These are phyloP conservation scores for Penicillium paneum DNA, from an alignment of 2,329 filamentous ascomycete genomes.

Conservation along the genomic window DNA sequence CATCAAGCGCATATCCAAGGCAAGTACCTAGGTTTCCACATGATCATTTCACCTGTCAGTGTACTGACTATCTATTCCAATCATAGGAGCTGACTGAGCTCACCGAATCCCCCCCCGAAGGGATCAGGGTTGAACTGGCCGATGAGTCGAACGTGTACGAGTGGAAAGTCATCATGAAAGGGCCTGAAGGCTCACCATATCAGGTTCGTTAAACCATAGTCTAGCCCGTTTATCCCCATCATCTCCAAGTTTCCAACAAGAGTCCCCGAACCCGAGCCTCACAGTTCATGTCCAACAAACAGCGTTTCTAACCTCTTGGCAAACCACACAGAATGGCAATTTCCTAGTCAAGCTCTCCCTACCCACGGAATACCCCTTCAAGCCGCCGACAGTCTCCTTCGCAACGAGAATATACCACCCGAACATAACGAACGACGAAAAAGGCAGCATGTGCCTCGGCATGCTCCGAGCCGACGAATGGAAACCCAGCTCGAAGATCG, in stretches of 20 bases:
- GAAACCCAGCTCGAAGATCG: constrained; percentile 81
- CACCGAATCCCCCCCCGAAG: constrained; percentile 53
- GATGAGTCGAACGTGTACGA: constrained; percentile 64
- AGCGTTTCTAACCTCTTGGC: constrained; percentile 4
- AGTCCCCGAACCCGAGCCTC: background rate
- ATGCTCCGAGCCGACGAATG: constrained; percentile 82
- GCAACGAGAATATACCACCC: constrained; percentile 92
- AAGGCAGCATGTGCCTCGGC: constrained; percentile 80
- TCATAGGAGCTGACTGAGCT: constrained; percentile 60
- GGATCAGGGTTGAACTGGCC: constrained; percentile 55
- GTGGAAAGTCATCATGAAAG: constrained; percentile 66
- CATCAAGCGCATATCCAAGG: constrained; percentile 50
- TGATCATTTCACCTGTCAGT: background rate
- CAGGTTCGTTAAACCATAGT: constrained; percentile 49
- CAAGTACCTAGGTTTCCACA: constrained; percentile 11
- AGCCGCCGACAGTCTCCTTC: constrained; percentile 76
- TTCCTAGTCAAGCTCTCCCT: constrained; percentile 73
- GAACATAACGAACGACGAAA: constrained; percentile 83
- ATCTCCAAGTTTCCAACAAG: background rate
- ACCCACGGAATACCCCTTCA: constrained; percentile 84
- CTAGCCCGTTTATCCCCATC: background rate
- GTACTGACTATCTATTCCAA: background rate
- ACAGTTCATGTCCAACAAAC: background rate
- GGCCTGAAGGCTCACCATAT: constrained; percentile 63
- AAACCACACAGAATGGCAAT: constrained; percentile 56